Evolutionary conservation across 2,329 filamentous ascomycete species (phyloP).

Genomic region (Albifimbria verrucaria): DNA sequence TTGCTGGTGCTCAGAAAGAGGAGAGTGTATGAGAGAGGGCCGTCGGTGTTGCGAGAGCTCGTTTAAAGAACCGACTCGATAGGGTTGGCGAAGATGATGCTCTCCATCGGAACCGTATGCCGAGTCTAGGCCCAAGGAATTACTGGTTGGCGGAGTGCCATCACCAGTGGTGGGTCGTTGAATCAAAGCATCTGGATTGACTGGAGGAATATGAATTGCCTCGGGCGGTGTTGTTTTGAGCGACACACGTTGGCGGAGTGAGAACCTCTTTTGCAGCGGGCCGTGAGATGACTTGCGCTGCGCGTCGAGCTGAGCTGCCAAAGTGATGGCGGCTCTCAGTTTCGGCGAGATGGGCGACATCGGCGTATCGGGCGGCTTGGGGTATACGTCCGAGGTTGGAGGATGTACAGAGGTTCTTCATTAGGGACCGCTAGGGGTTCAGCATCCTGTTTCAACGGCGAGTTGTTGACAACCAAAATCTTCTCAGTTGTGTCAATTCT

Average conservation of each 20-base stretch:
- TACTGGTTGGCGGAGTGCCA: conserved; percentile 26
- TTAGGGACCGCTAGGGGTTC: background rate
- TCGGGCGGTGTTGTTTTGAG: conserved; percentile 49
- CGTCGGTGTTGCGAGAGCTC: conserved; percentile 20
- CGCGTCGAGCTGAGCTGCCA: background rate
- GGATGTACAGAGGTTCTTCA: conserved; percentile 45
- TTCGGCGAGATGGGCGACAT: conserved; percentile 38
- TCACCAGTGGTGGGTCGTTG: conserved; percentile 27
- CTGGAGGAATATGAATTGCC: conserved; percentile 51
- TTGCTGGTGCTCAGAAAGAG: conserved; percentile 39
- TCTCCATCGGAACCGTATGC: conserved; percentile 48
- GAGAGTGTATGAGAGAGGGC: conserved; percentile 25
- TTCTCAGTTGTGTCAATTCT: background rate
- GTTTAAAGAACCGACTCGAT: conserved; percentile 31
- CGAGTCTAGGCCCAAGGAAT: conserved; percentile 37
- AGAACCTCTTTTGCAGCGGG: conserved; percentile 36
- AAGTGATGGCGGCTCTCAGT: background rate
- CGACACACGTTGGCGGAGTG: conserved; percentile 52
- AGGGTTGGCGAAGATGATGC: conserved; percentile 25
- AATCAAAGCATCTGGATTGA: conserved; percentile 14
- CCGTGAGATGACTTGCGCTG: background rate
- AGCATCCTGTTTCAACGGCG: background rate
- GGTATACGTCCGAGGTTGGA: conserved; percentile 57
- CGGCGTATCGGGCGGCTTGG: conserved; percentile 43
- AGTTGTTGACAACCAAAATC: background rate